A percentile compares a stretch with the other conserved stretches of the same genome.
These are phyloP conservation scores for Leishmania martiniquensis DNA, from an alignment of 208 protist species.

Conservation along the genomic window DNA sequence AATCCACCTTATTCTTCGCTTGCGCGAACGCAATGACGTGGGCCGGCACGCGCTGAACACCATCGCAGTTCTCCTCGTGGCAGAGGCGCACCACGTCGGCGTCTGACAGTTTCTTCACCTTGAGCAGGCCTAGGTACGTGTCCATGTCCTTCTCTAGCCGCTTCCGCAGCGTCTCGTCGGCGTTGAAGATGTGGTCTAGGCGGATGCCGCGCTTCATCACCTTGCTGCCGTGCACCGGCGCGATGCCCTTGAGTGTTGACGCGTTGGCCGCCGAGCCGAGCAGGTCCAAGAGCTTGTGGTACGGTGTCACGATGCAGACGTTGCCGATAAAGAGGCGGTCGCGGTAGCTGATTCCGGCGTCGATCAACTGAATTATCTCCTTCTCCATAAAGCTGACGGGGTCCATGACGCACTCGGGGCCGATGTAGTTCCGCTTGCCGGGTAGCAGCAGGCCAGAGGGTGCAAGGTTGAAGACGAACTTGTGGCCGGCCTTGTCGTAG, in stretches of 20 bases:
- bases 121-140: conserved; percentile 84
- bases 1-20: conserved; percentile 84
- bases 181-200: conserved; percentile 93
- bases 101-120: conserved; percentile 71
- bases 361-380: conserved; percentile 83
- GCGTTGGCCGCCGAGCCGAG: conserved; percentile 80
- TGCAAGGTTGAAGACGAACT: conserved; percentile 93
- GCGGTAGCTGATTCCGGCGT: conserved; percentile 79
- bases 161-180: conserved; percentile 53
- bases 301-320: conserved; percentile 89
- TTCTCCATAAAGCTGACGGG: conserved; percentile 92
- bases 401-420: conserved; percentile 93
- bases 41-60: conserved; percentile 71
- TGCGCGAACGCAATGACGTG: conserved; percentile 86
- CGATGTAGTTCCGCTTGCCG: conserved; percentile 86
- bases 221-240: conserved; percentile 90
- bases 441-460: conserved; percentile 79
- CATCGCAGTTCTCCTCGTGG: conserved; percentile 85
- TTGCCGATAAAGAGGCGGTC: conserved; percentile 89
- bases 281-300: conserved; percentile 93
- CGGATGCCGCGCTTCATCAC: conserved; percentile 90
- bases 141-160: conserved; percentile 88
- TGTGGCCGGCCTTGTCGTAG: conserved; percentile 71
- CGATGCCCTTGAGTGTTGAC: conserved; percentile 93
- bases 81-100: conserved; percentile 79